These are phyloP conservation scores for Colletotrichum aenigma DNA, from an alignment of 2,329 filamentous ascomycete species.

Conservation along the genomic window DNA sequence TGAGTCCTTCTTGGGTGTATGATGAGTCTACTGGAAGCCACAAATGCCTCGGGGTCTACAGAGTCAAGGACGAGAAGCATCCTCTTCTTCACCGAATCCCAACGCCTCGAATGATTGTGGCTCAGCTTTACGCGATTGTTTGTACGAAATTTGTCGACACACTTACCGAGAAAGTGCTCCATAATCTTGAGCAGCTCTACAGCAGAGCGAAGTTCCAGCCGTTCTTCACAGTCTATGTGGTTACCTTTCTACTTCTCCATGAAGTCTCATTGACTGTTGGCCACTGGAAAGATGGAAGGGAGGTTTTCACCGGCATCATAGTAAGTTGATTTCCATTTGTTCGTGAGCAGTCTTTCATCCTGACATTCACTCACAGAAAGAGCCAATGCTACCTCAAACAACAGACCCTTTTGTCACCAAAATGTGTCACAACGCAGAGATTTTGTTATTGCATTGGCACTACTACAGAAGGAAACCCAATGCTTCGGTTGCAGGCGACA, in stretches of 20 bases:
- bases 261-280: not conserved
- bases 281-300: not conserved
- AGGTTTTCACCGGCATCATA: not conserved
- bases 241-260: constrained; percentile 46
- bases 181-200: constrained; percentile 34
- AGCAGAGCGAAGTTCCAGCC: constrained; percentile 22
- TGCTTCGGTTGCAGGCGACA: not conserved
- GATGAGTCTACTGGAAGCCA: constrained; percentile 46
- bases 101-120: constrained; percentile 48
- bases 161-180: constrained; percentile 36
- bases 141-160: constrained; percentile 37
- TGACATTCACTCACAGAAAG: not conserved
- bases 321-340: not conserved
- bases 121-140: constrained; percentile 49
- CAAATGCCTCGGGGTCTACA: constrained; percentile 25
- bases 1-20: constrained; percentile 41
- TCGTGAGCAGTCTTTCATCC: no score
- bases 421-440: constrained; percentile 49
- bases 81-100: constrained; percentile 42
- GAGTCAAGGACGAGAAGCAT: constrained; percentile 36
- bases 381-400: not conserved
- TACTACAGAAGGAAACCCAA: constrained; percentile 38
- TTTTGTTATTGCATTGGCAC: constrained; percentile 54
- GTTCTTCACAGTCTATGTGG: constrained; percentile 40
- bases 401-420: not conserved